Base-by-base conservation (phyloP, 2,329 filamentous ascomycete species). In the Scytalidium lignicola region DNA sequence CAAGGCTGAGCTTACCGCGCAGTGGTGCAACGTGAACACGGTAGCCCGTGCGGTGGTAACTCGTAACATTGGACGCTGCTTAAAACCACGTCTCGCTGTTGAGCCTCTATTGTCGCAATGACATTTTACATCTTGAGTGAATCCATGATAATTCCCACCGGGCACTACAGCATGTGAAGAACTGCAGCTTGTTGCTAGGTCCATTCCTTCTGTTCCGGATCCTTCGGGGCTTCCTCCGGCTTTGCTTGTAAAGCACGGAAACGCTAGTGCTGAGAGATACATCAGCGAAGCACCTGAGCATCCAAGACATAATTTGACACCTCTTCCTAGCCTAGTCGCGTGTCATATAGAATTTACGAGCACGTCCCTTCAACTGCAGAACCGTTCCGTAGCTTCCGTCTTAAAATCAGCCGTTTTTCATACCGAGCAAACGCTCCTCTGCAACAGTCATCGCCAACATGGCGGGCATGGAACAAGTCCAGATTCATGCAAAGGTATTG, bases 391-490 rank as follows among this genome's bases (percentile, higher is more conserved):
- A 7, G 26, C 26, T 7, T 28, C 26, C 26, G 26, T 13, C 26
- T n/a, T n/a, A n/a, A n/a, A n/a, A n/a, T n/a, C n/a, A n/a, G n/a
- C n/a, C n/a, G n/a, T 26, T 6, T 26, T 26, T 26, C 10, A 26
- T 10, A 10, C 23, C 10, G 23, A 26, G 23, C 23, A 26, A 5
- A 26, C 10, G 6, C 10, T 5, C 23, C 10, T 26, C 10, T 5
- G 23, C 23, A 6, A 26, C 10, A n/a, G n/a, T n/a, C 26, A 17
- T 37, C 15, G 32, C 32, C 15, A 37, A 37, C 8, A 96, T 96
- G 91, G 90, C 89, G 52, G 90, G 88, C 65, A 95, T 97, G 76
- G 93, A 99, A 74, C 89, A 95, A 73, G 79, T 99, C 59, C 90
- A 97, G 70, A 89, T 99, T 59, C 92, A 96, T 71, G 96, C 90